Base-by-base conservation (phyloP, 805 yeast genomes). In the Pichia kluyveri region DNA sequence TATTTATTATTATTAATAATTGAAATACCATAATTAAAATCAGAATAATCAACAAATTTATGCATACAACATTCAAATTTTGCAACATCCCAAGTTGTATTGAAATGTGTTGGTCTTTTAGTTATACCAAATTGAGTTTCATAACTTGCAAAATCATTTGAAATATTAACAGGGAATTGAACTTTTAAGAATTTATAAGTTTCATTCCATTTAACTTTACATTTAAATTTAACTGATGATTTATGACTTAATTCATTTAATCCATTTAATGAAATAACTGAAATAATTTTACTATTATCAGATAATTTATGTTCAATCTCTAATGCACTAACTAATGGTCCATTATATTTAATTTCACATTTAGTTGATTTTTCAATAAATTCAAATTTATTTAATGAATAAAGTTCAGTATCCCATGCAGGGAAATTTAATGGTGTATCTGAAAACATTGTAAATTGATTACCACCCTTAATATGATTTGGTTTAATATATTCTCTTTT, bases 331-430 rank as follows among this genome's bases (percentile, higher is more conserved):
- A 79, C 75, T 42, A 83, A 68, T 14, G 85, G 80, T 32, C 83
- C 82, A 39, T 67, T 63, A 43, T 72, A 73, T 36, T 69, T 56
- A 12, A 73, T 63, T 38, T 67, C 61, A 8, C 74, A 67, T 27
- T 65, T 66, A 17, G 69, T 67, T 0, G 72, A 55, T 0, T 69
- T 66, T 28, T 63, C 66, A 14, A 82, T 63, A 54, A 80, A 78
- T 47, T 69, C 69, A 60, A 75, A 79, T 59, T 83, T 88, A 57
- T 83, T 87, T 49, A 87, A 75, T 0, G 96, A 86, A 61, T 79
- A 93, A 50, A 89, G 73, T 62, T 91, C 99, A 0, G 98, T 91
- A 62, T 91, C 99, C 99, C 99, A 91, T 1, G 98, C 98, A 41
- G 88, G 96, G 81, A 82, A 91, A 48, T 76, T 82, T 59, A 87